Evolutionary conservation across 179 eudicot genomes (phyloP), one percentile per base, ranked within the genome.

Genomic region (Corrigiola litoralis): DNA sequence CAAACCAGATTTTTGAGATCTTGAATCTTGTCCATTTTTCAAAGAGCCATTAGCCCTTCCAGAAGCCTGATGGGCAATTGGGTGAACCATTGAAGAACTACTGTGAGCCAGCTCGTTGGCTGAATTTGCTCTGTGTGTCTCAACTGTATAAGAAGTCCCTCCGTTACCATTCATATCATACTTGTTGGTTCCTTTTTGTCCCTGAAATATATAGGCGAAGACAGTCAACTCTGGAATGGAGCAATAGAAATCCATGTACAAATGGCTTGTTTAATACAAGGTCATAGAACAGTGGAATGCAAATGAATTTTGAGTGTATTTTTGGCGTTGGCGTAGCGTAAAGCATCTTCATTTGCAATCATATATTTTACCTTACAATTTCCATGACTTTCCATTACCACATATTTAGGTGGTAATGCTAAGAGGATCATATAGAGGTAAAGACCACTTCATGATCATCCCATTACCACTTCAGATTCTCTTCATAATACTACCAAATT

Each of bases 31-130:
- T 37, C 68, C 72, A 50, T 61, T 72, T 52, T 41, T 66, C 14
- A 66, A 72, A 58, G 72, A 37, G 40, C 67, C 37, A 21, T 33
- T 29, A 21, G 67, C 32, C 44, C 58, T 59, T 23, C 48, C 68
- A 28, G 77, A 41, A 18, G 58, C 50, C 23, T 38, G 53, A 57
- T 56, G 59, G 44, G 80, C 80, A 72, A 68, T 78, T 32, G 85
- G 82, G 44, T 81, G 80, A 44, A 78, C 78, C 78, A 69, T 77
- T 28, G 99, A n/a, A n/a, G n/a, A 79, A 31, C 59, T 73, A 18
- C 88, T 81, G 48, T 84, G 84, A 31, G 83, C 23, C 45, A 71
- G 52, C 4, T 81, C 85, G 27, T 73, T 80, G 27, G 54, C 78
- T 38, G 58, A 36, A 40, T 63, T 67, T 61, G 68, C 71, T 71